Conservation (phyloP, 495 filamentous ascomycete species). For the Podospora anserina region DNA sequence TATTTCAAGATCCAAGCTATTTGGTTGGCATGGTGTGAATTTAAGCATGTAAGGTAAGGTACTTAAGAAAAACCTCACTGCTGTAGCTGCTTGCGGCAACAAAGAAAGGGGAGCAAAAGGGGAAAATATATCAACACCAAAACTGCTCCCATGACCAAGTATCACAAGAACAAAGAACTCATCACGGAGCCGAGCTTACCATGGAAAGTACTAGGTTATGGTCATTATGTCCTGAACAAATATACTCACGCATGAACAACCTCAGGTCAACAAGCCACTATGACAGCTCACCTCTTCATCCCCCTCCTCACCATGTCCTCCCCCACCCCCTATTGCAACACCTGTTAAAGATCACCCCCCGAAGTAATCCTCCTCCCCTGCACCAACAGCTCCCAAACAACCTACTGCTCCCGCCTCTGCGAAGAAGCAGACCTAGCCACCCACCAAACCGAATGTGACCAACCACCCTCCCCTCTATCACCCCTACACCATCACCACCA, state of each 20-base stretch:
- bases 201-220: not conserved
- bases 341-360: conserved; percentile 20
- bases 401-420: conserved; percentile 49
- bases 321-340: conserved; percentile 4
- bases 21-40: not conserved
- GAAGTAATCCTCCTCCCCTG: conserved; percentile 36
- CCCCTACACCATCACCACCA: not conserved
- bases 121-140: not conserved
- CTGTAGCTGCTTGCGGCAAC: not conserved
- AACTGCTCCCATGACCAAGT: not conserved
- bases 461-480: not conserved
- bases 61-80: not conserved
- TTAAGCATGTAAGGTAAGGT: not conserved
- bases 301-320: not conserved
- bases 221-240: not conserved
- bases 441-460: conserved; percentile 41
- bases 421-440: conserved; percentile 44
- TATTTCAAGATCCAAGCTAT: not conserved
- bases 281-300: not conserved
- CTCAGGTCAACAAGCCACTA: not conserved
- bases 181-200: not conserved
- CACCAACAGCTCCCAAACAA: conserved; percentile 36
- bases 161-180: not conserved
- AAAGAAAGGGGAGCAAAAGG: not conserved
- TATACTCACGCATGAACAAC: not conserved